Percentiles rank a stretch among this genome's conserved stretches.
Evolutionary conservation across 2,329 filamentous ascomycete species (phyloP).

Genomic region (Didymella glomerata): DNA sequence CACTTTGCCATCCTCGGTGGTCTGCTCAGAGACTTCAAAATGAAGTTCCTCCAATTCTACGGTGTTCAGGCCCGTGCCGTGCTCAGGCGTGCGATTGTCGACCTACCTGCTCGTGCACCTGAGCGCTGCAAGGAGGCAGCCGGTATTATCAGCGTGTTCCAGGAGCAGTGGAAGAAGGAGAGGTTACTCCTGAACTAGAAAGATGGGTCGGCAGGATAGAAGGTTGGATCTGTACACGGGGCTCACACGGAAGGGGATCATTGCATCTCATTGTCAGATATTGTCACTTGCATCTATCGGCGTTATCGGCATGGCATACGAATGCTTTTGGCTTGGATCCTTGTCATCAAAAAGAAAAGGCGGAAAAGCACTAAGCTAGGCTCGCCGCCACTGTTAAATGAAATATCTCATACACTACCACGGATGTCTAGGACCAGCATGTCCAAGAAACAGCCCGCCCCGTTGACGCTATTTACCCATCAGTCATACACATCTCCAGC

Average conservation of each 20-base stretch:
- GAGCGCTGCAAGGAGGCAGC: constrained; percentile 38
- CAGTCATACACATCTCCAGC: too few species aligned
- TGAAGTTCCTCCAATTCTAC: constrained; percentile 81
- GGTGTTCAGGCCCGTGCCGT: constrained; percentile 78
- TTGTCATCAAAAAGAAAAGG: constrained; percentile 1
- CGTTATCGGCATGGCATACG: constrained; percentile 9
- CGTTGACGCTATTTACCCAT: too few species aligned
- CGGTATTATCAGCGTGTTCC: constrained; percentile 41
- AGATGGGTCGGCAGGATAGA: background rate
- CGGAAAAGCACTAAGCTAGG: background rate
- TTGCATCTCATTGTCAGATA: constrained; percentile 16
- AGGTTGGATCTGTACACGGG: background rate
- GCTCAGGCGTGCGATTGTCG: constrained; percentile 74
- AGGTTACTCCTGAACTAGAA: constrained; percentile 25
- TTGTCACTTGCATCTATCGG: constrained; percentile 13
- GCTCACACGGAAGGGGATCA: background rate
- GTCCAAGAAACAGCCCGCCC: too few species aligned
- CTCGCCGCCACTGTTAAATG: background rate
- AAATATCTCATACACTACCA: background rate
- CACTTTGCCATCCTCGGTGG: constrained; percentile 61
- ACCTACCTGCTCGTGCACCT: constrained; percentile 66
- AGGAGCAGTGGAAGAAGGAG: constrained; percentile 45
- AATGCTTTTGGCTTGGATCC: background rate
- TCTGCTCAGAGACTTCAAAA: constrained; percentile 69
- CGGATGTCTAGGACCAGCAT: too few species aligned